Evolutionary conservation across 1,284 basidiomycete genomes (phyloP), one percentile per base, ranked within the genome.

Genomic region (Quambalaria eucalypti): DNA sequence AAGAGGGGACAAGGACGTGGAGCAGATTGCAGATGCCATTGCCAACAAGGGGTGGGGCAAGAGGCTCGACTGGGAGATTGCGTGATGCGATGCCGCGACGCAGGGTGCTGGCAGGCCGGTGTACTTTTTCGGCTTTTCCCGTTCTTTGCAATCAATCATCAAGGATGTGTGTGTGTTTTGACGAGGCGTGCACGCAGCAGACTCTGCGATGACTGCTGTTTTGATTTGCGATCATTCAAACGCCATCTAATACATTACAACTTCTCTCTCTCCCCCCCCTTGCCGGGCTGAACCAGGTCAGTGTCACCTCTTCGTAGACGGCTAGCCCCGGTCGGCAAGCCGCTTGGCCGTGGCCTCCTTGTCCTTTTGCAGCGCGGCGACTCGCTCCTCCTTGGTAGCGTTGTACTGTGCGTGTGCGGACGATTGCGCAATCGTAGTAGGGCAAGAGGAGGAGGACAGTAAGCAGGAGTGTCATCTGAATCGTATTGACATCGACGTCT

Each of bases 1-100:
- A 50, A 82, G 91, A 64, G 90, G 91, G 30, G 91, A 95, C 77
- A 95, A 95, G 77, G 90, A 95, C 70, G 90, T 95, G 0, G 87
- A 91, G 73, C 86, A 92, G 70, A 90, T 93, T 60, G 88, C 86
- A 19, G 79, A 90, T 30, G 66, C 66, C 4, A 63, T 74, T 46
- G 59, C 60, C 14, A 30, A 67, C 21, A 62, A 64, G 38, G 73
- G 68, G 10, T 73, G 71, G 73, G 68, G 69, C 36, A 58, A 73
- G 51, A 55, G 57, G 50, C 58, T 74, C 10, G 68, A 62, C 49
- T 74, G 73, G 73, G 33, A 61, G 16, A 56, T 56, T 46, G 54
- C 54, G 14, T 56, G 36, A 44, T 30, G 42, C 16, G 31, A 16
- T 16, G 31, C 31, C 31, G 31, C 31, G 31, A 16, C 31, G 31